These are phyloP conservation scores for Phanerodontia chrysosporium DNA, from an alignment of 768 basidiomycete species.

Conservation along the genomic window DNA sequence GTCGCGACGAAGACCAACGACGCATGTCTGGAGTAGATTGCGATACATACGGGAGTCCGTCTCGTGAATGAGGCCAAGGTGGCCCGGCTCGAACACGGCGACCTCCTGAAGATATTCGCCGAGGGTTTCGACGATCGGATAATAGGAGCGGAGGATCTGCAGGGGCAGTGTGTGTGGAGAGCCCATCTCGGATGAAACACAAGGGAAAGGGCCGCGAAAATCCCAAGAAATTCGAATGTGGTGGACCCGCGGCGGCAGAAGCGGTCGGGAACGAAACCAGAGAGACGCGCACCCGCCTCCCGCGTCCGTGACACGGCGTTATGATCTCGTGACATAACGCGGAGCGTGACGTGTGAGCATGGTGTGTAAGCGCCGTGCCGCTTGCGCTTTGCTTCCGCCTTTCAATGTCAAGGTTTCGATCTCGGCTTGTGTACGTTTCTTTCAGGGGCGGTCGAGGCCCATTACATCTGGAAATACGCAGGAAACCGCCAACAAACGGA, in stretches of 20 bases:
- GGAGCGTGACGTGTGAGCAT: background rate
- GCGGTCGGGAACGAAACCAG: background rate
- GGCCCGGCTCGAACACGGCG: background rate
- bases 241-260: background rate
- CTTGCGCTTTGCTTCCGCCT: background rate
- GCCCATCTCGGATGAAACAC: background rate
- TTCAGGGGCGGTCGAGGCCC: no score
- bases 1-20: conserved; percentile 35
- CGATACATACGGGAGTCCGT: conserved; percentile 12
- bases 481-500: no score
- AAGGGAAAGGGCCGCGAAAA: background rate
- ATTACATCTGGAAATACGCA: no score
- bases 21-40: conserved; percentile 39
- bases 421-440: background rate
- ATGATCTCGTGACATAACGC: background rate
- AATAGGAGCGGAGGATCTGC: conserved; percentile 17
- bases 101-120: conserved; percentile 9
- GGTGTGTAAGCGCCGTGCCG: background rate
- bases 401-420: background rate
- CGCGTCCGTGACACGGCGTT: background rate
- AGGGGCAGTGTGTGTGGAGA: background rate
- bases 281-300: background rate
- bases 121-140: conserved; percentile 16
- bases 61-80: background rate
- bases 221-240: background rate